These are phyloP conservation scores for Paecilomyces sp. DNA, from an alignment of 2,329 filamentous ascomycete genomes.

Conservation along the genomic window DNA sequence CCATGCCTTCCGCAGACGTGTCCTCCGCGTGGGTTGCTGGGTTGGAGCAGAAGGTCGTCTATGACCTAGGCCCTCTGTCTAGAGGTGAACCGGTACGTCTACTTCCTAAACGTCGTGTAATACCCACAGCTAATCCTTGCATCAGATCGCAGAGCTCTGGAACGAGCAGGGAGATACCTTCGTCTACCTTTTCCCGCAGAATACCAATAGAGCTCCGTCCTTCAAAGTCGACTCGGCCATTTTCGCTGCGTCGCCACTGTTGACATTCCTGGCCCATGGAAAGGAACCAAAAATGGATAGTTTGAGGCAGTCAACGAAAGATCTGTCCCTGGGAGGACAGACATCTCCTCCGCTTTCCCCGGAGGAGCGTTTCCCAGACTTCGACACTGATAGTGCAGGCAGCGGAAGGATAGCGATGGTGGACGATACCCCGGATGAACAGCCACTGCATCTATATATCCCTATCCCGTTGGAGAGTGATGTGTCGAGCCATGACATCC, in stretches of 20 bases:
- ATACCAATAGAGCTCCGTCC: conserved; percentile 49
- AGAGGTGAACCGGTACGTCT: conserved; percentile 45
- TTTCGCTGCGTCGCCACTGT: conserved; percentile 49
- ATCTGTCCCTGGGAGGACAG: conserved; percentile 22
- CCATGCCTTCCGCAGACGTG: conserved; percentile 17
- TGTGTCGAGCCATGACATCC: conserved; percentile 25
- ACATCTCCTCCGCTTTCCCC: conserved; percentile 22
- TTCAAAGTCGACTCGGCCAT: conserved; percentile 56
- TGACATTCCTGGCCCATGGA: conserved; percentile 51
- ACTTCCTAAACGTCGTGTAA: conserved; percentile 2
- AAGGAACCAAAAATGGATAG: conserved; percentile 38
- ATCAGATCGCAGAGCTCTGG: conserved; percentile 53
- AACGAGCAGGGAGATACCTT: conserved; percentile 56
- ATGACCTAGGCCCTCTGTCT: conserved; percentile 46
- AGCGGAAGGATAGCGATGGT: conserved; percentile 41
- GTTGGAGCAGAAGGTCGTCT: conserved; percentile 49
- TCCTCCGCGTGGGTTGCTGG: conserved; percentile 53
- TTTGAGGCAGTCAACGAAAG: conserved; percentile 21
- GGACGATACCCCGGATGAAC: conserved; percentile 40
- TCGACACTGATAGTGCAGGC: conserved; percentile 38
- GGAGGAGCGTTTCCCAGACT: conserved; percentile 23
- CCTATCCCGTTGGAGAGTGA: conserved; percentile 52
- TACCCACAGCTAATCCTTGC: conserved; percentile 2
- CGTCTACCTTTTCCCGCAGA: conserved; percentile 56
- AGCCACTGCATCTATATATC: conserved; percentile 49